Conservation (phyloP, 139 green algal species). For the Coelastrella sp. region DNA sequence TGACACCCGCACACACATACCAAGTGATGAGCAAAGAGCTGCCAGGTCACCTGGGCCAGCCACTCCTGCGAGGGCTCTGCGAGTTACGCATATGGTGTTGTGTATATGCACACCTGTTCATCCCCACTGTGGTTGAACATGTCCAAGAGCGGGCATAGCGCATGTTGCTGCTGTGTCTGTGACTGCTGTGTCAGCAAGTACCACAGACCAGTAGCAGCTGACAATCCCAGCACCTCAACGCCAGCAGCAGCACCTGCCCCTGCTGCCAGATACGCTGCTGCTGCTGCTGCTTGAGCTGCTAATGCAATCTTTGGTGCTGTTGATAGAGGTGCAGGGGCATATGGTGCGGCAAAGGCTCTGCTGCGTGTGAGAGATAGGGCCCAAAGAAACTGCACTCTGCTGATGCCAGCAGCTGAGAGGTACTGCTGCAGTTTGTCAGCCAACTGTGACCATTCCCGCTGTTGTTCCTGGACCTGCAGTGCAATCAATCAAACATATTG, state of each 20-base stretch:
- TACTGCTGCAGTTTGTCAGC: neutral
- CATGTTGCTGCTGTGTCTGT: constrained; percentile 42
- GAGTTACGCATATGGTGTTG: too few species aligned
- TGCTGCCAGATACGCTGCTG: constrained; percentile 2
- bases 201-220: constrained; percentile 6
- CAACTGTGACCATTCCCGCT: neutral
- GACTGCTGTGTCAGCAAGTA: neutral
- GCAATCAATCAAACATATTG: neutral
- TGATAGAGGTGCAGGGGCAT: constrained; percentile 15
- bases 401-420: neutral
- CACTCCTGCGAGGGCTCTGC: too few species aligned
- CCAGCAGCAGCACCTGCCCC: neutral
- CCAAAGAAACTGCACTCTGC: neutral
- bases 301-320: neutral
- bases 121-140: constrained; percentile 39
- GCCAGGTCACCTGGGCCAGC: too few species aligned
- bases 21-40: too few species aligned
- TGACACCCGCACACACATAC: too few species aligned
- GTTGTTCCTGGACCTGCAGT: constrained; percentile 35
- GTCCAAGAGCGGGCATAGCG: constrained; percentile 36
- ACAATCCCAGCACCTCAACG: neutral
- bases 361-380: constrained; percentile 15
- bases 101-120: constrained; percentile 1
- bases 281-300: constrained; percentile 21
- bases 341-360: constrained; percentile 41